Percentiles rank a stretch among this genome's conserved stretches.
Conservation (phyloP, 805 yeast species). For the Grigorovia yakushimaensis region DNA sequence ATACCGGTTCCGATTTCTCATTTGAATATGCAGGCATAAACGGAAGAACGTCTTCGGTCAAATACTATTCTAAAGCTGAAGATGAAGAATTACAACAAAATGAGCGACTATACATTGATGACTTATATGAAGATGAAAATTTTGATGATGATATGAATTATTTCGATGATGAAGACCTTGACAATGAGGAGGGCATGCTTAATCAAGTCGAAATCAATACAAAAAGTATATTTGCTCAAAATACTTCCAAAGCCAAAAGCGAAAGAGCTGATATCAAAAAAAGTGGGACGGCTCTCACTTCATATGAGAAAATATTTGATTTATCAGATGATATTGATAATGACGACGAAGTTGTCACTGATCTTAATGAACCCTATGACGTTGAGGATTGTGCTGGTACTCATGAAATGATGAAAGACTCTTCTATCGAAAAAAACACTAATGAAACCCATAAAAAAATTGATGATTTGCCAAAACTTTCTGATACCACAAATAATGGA, state of each 20-base stretch:
- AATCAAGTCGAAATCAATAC: no score
- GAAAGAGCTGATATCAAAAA: background rate
- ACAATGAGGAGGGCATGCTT: no score
- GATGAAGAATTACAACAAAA: constrained; percentile 16
- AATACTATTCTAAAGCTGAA: constrained; percentile 36
- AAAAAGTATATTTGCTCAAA: no score
- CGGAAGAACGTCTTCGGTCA: constrained; percentile 45
- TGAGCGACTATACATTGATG: constrained; percentile 29
- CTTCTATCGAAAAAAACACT: background rate
- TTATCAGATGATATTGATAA: background rate
- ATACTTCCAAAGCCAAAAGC: no score
- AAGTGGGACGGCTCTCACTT: background rate
- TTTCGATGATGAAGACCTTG: constrained; percentile 26
- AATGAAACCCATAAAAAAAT: no score
- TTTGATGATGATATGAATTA: constrained; percentile 35
- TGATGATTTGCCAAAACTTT: no score
- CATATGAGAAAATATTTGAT: background rate
- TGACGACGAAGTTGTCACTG: no score
- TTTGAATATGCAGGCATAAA: constrained; percentile 38
- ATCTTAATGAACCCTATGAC: background rate
- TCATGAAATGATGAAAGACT: constrained; percentile 8
- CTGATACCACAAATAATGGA: no score
- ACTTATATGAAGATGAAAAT: constrained; percentile 32
- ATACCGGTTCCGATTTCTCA: constrained; percentile 32
- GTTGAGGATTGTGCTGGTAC: background rate